Evolutionary conservation across 1,284 basidiomycete genomes (phyloP).

Genomic region (Inonotus obliquus): DNA sequence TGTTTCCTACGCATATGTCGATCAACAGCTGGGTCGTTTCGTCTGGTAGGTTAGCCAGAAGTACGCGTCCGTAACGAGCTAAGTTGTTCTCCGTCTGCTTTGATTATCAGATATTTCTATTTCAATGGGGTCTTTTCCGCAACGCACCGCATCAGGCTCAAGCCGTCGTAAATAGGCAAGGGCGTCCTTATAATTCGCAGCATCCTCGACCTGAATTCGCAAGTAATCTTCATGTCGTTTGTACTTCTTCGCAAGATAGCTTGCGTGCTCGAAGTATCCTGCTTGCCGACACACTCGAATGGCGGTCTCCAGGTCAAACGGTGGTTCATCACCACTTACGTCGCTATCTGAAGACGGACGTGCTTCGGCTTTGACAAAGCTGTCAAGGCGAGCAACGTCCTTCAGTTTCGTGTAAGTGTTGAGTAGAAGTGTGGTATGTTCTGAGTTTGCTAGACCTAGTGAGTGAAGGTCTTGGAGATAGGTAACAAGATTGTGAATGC

Average conservation of each 20-base stretch:
- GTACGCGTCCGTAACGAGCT: constrained; percentile 77
- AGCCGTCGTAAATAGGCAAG: constrained; percentile 76
- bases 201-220: constrained; percentile 93
- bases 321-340: constrained; percentile 60
- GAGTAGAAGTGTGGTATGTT: constrained; percentile 92
- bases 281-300: constrained; percentile 96
- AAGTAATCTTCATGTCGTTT: constrained; percentile 90
- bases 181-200: constrained; percentile 78
- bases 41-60: constrained; percentile 78
- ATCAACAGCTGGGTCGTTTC: constrained; percentile 90
- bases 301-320: constrained; percentile 95
- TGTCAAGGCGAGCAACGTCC: constrained; percentile 83
- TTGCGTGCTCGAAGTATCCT: constrained; percentile 93
- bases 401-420: constrained; percentile 98
- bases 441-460: constrained; percentile 86
- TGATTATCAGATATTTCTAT: constrained; percentile 1
- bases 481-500: constrained; percentile 91
- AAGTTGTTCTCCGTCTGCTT: constrained; percentile 75
- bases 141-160: constrained; percentile 58
- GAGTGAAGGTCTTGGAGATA: constrained; percentile 96
- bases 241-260: constrained; percentile 91
- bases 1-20: constrained; percentile 81
- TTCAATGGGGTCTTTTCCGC: neutral
- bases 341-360: constrained; percentile 35
- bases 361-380: constrained; percentile 87